phyloP scores from a whole-genome alignment of 306 rosid species.

The Pyrus communis region DNA sequence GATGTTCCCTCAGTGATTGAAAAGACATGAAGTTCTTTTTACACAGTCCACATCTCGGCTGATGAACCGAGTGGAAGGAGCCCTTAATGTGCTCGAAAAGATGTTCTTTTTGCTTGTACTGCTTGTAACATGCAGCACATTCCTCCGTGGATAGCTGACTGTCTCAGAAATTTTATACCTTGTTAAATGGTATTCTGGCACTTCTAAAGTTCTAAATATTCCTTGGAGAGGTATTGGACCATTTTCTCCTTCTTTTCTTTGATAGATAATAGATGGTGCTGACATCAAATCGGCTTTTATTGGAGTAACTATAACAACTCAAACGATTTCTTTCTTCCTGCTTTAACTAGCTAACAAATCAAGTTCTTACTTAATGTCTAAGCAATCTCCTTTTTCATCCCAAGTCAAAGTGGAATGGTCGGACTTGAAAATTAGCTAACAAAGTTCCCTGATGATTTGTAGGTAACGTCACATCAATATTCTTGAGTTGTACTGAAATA shows the following conservation, averaged over 20 bases:
- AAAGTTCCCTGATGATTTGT: no score
- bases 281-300: constrained; percentile 52
- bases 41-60: constrained; percentile 66
- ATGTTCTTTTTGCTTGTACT: constrained; percentile 60
- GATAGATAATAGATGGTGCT: constrained; percentile 40
- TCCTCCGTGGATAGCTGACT: constrained; percentile 12
- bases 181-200: constrained; percentile 15
- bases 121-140: constrained; percentile 72
- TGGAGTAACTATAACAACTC: no score
- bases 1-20: constrained; percentile 78
- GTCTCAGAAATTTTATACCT: constrained; percentile 11
- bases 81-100: constrained; percentile 61
- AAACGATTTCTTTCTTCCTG: no score
- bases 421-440: no score
- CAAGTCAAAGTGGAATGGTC: no score
- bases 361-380: no score
- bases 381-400: no score
- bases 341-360: no score
- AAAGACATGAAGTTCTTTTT: constrained; percentile 67
- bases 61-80: constrained; percentile 59
- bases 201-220: background rate
- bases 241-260: background rate
- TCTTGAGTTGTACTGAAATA: no score
- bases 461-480: no score
- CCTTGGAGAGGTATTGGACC: constrained; percentile 4